Evolutionary conservation across 192 early-diverging fungal species (phyloP).

Genomic region (Coemansia sp.): DNA sequence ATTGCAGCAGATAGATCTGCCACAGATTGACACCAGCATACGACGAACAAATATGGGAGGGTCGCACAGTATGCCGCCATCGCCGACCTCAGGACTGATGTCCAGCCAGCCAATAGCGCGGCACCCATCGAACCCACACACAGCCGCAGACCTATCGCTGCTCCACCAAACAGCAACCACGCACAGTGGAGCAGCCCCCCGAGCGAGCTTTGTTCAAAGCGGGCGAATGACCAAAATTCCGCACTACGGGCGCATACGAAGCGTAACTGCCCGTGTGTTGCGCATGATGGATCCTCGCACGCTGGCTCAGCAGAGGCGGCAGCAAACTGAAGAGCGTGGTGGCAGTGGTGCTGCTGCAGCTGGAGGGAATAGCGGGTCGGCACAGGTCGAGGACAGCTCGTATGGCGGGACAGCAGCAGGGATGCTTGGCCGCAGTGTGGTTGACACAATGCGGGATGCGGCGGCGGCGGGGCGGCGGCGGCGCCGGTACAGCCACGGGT

Average conservation of each 20-base stretch:
- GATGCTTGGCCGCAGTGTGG: conserved; percentile 26
- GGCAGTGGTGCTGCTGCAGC: conserved; percentile 3
- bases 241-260: conserved; percentile 54
- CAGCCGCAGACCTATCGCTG: conserved; percentile 2
- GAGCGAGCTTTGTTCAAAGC: conserved; percentile 25
- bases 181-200: neutral
- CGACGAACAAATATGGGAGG: conserved; percentile 33
- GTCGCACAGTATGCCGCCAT: conserved; percentile 38
- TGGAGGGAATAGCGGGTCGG: conserved; percentile 4
- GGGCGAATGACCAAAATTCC: conserved; percentile 51
- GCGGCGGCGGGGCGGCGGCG: conserved; percentile 6
- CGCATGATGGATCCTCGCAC: conserved; percentile 49
- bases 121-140: conserved; percentile 23
- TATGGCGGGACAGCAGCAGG: conserved; percentile 31
- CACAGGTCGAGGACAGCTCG: conserved; percentile 15
- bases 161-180: conserved; percentile 4
- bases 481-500: conserved; percentile 34
- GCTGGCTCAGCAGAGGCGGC: conserved; percentile 13
- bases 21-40: conserved; percentile 30
- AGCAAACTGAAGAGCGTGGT: conserved; percentile 17
- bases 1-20: conserved; percentile 15
- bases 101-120: conserved; percentile 4
- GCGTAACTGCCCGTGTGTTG: conserved; percentile 42
- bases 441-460: conserved; percentile 24
- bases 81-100: conserved; percentile 18